Base-by-base conservation (phyloP, 1,284 basidiomycete genomes). In the Rhodotorula sp. region DNA sequence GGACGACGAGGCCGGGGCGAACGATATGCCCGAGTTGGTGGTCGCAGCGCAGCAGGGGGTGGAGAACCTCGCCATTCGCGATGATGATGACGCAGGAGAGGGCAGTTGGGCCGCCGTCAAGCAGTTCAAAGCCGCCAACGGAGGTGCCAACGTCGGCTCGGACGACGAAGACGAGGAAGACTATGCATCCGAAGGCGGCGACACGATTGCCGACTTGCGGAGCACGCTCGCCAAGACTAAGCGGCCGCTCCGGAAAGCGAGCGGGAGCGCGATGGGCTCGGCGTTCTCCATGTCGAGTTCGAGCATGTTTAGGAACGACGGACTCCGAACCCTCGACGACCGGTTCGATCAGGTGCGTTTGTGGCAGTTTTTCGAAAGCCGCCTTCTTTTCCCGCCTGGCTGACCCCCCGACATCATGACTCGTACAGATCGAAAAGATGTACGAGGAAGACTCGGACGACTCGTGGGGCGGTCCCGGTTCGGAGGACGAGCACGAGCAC, bases 201-300 rank as follows among this genome's bases (percentile, higher is more conserved):
- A 95, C 79, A 95, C 91, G 0, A 80, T 97, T 54, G 77, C 74
- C 7, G 81, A 71, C 76, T 80, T 80, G 70, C 81, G 78, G 80
- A 83, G 74, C 88, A 31, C 62, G 28, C 54, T 63, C 14, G 93
- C 68, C 85, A 89, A 60, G 90, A 92, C 59, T 88, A 88, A 45
- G 90, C 90, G 84, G 85, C 87, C 77, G 84, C 89, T 71, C 76
- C 84, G 90, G 77, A 89, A 93, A 76, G 92, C 91, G 3, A 57
- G 50, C 26, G 68, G 63, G 16, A 60, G 52, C 49, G 72, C 74
- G 1, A 63, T 60, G 2, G 77, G 76, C 2, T 92, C 92, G 28
- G 92, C 92, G 18, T 95, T 94, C 84, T 92, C 90, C 80, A 98
- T 99, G 95, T 95, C 90, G 79, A 94, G 92, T 77, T 95, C 93